Percentiles rank a stretch among this genome's conserved stretches.
Evolutionary conservation across 148 eudicot species (phyloP).

Genomic region (Chenopodium album): DNA sequence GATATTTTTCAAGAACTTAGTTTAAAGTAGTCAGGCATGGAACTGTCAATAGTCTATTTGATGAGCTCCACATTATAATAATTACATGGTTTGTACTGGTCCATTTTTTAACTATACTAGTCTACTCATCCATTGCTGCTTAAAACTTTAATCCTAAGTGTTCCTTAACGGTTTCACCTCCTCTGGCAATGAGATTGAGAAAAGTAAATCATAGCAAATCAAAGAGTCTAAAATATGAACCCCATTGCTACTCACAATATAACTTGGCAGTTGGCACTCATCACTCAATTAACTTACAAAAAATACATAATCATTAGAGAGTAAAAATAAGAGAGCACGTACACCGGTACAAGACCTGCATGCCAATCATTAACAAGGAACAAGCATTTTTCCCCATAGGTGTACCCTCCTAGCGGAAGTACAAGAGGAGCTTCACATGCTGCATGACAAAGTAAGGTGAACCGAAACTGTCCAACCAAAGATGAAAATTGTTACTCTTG

Average conservation of each 20-base stretch:
- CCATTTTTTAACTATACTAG: background rate
- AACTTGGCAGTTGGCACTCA: background rate
- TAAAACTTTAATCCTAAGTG: background rate
- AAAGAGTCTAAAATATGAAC: background rate
- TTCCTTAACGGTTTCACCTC: background rate
- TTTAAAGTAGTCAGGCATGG: background rate
- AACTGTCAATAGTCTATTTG: background rate
- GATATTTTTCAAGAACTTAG: background rate
- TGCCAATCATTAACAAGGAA: slow-evolving; percentile 99
- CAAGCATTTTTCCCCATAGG: slow-evolving; percentile 82
- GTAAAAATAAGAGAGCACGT: slow-evolving; percentile 29
- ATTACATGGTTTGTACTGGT: background rate
- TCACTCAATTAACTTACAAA: background rate
- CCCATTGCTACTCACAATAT: background rate
- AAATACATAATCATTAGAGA: background rate
- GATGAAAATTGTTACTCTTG: slow-evolving; percentile 22
- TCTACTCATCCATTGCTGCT: background rate
- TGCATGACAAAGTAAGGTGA: slow-evolving; percentile 92
- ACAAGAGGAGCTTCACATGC: slow-evolving; percentile 99
- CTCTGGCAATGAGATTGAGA: background rate
- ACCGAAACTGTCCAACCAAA: slow-evolving; percentile 72
- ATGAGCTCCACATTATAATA: background rate
- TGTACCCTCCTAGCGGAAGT: slow-evolving; percentile 92
- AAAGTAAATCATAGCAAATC: background rate
- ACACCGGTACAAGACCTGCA: slow-evolving; percentile 95